Evolutionary conservation across 257 asterid genomes (phyloP), one percentile per base, ranked within the genome.

Genomic region (Primulina eburnea): DNA sequence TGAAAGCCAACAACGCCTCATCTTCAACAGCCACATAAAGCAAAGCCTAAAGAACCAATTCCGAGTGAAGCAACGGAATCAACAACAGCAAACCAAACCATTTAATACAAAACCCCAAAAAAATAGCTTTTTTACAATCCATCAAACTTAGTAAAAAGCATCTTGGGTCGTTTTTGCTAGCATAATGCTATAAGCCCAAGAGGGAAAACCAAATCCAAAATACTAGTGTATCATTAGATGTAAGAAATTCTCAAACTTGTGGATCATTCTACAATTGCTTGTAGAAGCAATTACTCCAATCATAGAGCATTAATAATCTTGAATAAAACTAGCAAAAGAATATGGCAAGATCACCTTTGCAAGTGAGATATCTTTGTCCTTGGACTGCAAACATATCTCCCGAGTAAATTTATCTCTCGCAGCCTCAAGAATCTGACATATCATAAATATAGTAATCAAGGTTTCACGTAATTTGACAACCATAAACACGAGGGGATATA

Each of bases 21-120:
- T 92, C 98, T 78, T 92, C 98, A 57, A 87, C 89, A 34, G 94
- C 96, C 18, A 84, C 80, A 35, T 84, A 92, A 82, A 90, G 97
- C 74, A 92, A 89, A 58, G 92, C 92, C 98, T 92, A 68, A 40
- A 61, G 55, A 43, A 70, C 33, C 38, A 59, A 21, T 57, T 28
- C 2, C 26, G 17, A 35, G 33, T 24, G 65, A 65, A 35, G 62
- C 56, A 2, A 71, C 11, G 26, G 34, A 71, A 72, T 55, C 21
- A 55, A 32, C 8, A 63, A 63, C 12, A 65, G 43, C n/a, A 52
- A 64, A 68, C 59, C 29, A 20, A 21, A 58, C 20, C 56, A 21
- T 69, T 72, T 37, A 28, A 32, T 32, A 32, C 12, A 47, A 69
- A 11, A 10, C 3, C 5, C 34, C 9, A 40, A 68, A 61, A 18